Percentiles rank a stretch among this genome's conserved stretches.
Evolutionary conservation across 805 yeast species (phyloP).

Genomic region (Metschnikowia drakensbergensis): DNA sequence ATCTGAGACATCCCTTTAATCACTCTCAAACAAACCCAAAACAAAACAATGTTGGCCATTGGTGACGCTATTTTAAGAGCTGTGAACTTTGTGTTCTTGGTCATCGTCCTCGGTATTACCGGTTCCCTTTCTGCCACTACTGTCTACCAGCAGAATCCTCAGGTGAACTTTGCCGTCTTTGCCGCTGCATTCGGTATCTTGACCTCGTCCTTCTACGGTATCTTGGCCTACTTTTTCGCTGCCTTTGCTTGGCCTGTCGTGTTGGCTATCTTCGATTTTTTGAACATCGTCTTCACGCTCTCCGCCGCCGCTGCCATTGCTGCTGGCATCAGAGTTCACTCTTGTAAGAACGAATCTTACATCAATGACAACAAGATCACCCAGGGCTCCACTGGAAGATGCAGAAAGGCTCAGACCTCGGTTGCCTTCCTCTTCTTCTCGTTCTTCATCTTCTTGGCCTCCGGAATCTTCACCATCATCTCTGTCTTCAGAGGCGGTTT

Average conservation of each 20-base stretch:
- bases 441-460: constrained; percentile 67
- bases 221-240: constrained; percentile 69
- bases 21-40: not conserved
- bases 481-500: constrained; percentile 52
- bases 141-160: constrained; percentile 52
- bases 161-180: constrained; percentile 86
- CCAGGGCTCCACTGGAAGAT: constrained; percentile 77
- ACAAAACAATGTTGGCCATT: constrained; percentile 52
- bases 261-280: constrained; percentile 71
- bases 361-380: constrained; percentile 61
- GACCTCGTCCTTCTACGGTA: constrained; percentile 75
- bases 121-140: constrained; percentile 80
- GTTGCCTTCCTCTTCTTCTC: constrained; percentile 83
- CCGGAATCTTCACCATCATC: constrained; percentile 57
- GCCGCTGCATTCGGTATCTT: constrained; percentile 83
- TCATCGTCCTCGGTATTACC: constrained; percentile 78
- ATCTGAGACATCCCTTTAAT: not conserved
- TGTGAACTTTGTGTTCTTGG: constrained; percentile 69
- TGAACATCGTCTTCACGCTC: constrained; percentile 88
- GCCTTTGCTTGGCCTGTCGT: constrained; percentile 86
- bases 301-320: constrained; percentile 95
- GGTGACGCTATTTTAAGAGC: constrained; percentile 75
- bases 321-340: constrained; percentile 80
- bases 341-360: constrained; percentile 74
- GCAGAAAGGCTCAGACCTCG: constrained; percentile 91